phyloP scores from a whole-genome alignment of 2,329 filamentous ascomycete species.

The Verticillium klebahnii region DNA sequence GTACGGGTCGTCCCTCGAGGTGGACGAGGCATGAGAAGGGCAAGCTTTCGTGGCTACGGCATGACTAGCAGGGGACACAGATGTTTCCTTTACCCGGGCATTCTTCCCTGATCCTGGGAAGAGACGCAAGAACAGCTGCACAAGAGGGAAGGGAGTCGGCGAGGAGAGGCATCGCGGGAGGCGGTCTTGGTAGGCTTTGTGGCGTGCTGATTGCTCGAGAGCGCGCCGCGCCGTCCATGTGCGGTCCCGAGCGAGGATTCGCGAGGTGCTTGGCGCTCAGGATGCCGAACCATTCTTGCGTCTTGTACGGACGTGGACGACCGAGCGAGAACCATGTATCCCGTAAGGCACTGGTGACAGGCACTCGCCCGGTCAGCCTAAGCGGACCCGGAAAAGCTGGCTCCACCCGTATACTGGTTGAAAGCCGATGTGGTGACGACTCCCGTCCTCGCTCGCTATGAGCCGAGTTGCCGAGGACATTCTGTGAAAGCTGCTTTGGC shows the following conservation, averaged over 20 bases:
- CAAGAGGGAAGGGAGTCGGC: background rate
- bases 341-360: background rate
- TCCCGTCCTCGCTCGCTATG: background rate
- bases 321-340: background rate
- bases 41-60: background rate
- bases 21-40: background rate
- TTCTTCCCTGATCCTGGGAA: background rate
- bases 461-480: background rate
- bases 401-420: background rate
- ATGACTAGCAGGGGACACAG: background rate
- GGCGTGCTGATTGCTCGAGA: background rate
- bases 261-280: slow-evolving; percentile 1
- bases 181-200: slow-evolving; percentile 2
- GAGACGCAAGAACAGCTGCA: background rate
- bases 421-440: background rate
- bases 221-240: background rate
- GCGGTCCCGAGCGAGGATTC: background rate
- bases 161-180: background rate
- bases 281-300: background rate
- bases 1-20: background rate
- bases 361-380: background rate
- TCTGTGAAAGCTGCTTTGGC: background rate
- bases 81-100: background rate
- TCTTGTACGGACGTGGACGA: background rate
- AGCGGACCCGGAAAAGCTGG: background rate